phyloP scores from a whole-genome alignment of 768 basidiomycete species.

The Glaciozyma martinii region DNA sequence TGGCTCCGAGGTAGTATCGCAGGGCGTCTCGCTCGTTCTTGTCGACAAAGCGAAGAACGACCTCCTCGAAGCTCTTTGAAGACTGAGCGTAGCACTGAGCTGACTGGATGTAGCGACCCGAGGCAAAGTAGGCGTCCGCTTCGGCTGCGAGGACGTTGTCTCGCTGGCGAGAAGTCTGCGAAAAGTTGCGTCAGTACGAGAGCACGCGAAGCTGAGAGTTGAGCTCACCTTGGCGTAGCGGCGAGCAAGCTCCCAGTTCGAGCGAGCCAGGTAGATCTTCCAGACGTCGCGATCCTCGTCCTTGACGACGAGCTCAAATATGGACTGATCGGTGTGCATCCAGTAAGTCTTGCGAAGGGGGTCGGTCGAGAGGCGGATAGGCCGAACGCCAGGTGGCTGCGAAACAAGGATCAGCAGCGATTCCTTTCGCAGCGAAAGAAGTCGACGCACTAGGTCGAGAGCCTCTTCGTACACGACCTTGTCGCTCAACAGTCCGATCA shows the following conservation, averaged over 20 bases:
- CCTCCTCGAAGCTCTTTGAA: slow-evolving; percentile 72
- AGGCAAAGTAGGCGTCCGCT: slow-evolving; percentile 67
- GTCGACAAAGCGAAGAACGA: slow-evolving; percentile 80
- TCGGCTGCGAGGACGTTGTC: slow-evolving; percentile 75
- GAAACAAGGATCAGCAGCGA: neutral
- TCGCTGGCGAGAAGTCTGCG: slow-evolving; percentile 73
- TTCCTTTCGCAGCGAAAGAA: neutral
- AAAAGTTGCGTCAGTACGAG: neutral
- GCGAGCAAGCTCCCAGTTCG: slow-evolving; percentile 67
- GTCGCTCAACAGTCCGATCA: slow-evolving; percentile 70
- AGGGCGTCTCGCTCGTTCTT: slow-evolving; percentile 81
- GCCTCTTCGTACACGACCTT: slow-evolving; percentile 65
- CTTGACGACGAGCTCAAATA: slow-evolving; percentile 73
- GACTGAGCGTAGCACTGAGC: slow-evolving; percentile 88
- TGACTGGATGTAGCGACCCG: slow-evolving; percentile 76
- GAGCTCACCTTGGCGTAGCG: slow-evolving; percentile 65
- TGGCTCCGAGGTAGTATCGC: slow-evolving; percentile 76
- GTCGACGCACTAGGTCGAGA: slow-evolving; percentile 49
- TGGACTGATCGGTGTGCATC: slow-evolving; percentile 79
- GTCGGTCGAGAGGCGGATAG: slow-evolving; percentile 70
- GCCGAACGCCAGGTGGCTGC: slow-evolving; percentile 66
- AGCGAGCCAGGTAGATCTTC: slow-evolving; percentile 75
- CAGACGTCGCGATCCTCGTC: slow-evolving; percentile 94
- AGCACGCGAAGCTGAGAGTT: neutral
- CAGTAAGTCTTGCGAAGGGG: slow-evolving; percentile 83